Evolutionary conservation across 768 basidiomycete genomes (phyloP).

Genomic region (Termitomyces sp.): DNA sequence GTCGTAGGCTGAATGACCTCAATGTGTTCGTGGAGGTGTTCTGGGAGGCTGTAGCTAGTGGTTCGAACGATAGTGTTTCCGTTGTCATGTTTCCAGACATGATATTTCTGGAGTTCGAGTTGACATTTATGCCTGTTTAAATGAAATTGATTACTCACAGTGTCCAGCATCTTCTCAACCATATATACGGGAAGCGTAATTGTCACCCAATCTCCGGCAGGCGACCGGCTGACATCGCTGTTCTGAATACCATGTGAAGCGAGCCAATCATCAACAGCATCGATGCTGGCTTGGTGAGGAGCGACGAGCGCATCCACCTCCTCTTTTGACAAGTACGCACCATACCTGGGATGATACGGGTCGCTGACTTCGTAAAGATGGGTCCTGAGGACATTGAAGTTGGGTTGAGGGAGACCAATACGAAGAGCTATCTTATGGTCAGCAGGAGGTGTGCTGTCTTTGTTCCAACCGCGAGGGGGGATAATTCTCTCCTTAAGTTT

Average conservation of each 20-base stretch:
- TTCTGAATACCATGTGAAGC: slow-evolving; percentile 45
- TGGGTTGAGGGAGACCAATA: slow-evolving; percentile 49
- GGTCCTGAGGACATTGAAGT: slow-evolving; percentile 41
- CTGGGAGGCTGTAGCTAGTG: slow-evolving; percentile 61
- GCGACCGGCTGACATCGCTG: slow-evolving; percentile 41
- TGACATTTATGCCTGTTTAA: background rate
- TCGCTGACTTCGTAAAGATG: slow-evolving; percentile 54
- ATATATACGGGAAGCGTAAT: slow-evolving; percentile 49
- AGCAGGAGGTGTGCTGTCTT: slow-evolving; percentile 35
- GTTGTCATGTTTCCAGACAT: slow-evolving; percentile 50
- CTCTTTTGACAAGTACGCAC: slow-evolving; percentile 54
- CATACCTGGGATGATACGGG: slow-evolving; percentile 45
- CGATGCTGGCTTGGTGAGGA: slow-evolving; percentile 51
- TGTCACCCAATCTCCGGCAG: slow-evolving; percentile 64
- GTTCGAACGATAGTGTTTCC: slow-evolving; percentile 58
- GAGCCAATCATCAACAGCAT: slow-evolving; percentile 58
- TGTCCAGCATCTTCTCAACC: slow-evolving; percentile 65
- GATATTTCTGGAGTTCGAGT: slow-evolving; percentile 43
- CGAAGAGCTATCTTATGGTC: slow-evolving; percentile 48
- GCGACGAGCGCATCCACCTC: slow-evolving; percentile 60
- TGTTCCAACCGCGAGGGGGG: slow-evolving; percentile 45
- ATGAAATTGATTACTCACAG: slow-evolving; percentile 18
- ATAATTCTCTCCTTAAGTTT: slow-evolving; percentile 28
- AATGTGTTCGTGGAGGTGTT: slow-evolving; percentile 49
- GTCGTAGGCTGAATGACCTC: slow-evolving; percentile 72